These are phyloP conservation scores for Huntiella moniliformis DNA, from an alignment of 2,329 filamentous ascomycete species.

Conservation along the genomic window DNA sequence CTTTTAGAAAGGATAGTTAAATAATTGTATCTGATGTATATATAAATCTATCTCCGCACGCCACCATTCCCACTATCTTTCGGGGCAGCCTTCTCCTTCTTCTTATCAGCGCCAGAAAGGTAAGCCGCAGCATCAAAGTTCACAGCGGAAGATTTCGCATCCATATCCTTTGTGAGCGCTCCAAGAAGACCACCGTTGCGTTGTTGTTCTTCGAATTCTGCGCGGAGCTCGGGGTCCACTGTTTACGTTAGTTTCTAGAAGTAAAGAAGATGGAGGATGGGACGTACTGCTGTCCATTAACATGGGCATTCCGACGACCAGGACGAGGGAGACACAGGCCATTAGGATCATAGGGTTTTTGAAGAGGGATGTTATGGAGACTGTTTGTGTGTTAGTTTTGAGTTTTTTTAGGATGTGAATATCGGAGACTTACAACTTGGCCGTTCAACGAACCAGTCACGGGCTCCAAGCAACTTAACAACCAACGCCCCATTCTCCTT, in stretches of 20 bases:
- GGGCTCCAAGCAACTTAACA: constrained; percentile 40
- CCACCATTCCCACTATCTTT: constrained; percentile 20
- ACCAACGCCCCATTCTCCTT: constrained; percentile 31
- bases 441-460: constrained; percentile 62
- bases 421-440: constrained; percentile 51
- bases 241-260: constrained; percentile 12
- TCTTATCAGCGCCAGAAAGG: constrained; percentile 33
- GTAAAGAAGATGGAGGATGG: neutral
- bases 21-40: neutral
- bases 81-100: constrained; percentile 19
- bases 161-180: constrained; percentile 37
- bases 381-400: constrained; percentile 22
- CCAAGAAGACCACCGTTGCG: constrained; percentile 53
- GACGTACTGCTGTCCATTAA: constrained; percentile 87
- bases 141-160: constrained; percentile 14
- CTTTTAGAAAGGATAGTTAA: constrained; percentile 20
- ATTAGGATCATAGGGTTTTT: constrained; percentile 97
- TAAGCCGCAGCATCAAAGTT: constrained; percentile 46
- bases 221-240: constrained; percentile 95
- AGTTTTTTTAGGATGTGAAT: no score
- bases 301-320: constrained; percentile 89
- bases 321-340: constrained; percentile 59
- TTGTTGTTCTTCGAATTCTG: constrained; percentile 82
- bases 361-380: constrained; percentile 62
- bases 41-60: constrained; percentile 18